Conservation (phyloP, 1,139 yeast genomes). For the Scheffersomyces stambukii region DNA sequence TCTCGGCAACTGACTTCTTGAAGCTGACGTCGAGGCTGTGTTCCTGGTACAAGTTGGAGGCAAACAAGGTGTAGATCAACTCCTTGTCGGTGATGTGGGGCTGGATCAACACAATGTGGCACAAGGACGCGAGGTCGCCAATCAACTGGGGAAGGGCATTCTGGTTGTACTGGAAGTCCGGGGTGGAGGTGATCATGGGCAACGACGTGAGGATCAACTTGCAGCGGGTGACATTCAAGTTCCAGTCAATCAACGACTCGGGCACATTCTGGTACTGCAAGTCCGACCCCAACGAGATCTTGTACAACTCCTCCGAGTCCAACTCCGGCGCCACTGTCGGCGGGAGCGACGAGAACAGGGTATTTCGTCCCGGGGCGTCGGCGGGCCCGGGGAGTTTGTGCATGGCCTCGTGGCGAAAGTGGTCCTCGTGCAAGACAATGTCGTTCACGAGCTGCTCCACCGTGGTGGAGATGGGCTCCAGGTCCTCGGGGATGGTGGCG, state of each 20-base stretch:
- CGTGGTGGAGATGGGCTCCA: constrained; percentile 40
- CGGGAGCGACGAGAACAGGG: no score
- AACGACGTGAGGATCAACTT: constrained; percentile 36
- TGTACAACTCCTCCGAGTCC: constrained; percentile 28
- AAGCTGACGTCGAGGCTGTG: constrained; percentile 43
- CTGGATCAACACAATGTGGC: constrained; percentile 39
- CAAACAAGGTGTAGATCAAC: constrained; percentile 36
- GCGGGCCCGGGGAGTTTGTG: constrained; percentile 1
- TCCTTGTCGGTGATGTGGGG: constrained; percentile 43
- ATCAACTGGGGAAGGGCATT: constrained; percentile 38
- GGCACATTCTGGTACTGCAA: constrained; percentile 38
- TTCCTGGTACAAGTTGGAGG: constrained; percentile 44
- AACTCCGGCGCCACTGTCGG: constrained; percentile 8
- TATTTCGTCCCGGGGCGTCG: no score
- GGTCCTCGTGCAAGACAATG: constrained; percentile 37
- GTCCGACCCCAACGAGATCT: constrained; percentile 40
- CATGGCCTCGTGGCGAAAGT: constrained; percentile 12
- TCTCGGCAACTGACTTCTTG: constrained; percentile 48
- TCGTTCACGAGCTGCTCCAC: constrained; percentile 46
- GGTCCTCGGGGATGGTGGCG: constrained; percentile 47
- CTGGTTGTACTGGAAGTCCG: constrained; percentile 31
- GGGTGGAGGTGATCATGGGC: constrained; percentile 37
- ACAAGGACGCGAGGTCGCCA: constrained; percentile 40
- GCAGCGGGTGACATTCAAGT: constrained; percentile 44
- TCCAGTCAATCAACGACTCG: constrained; percentile 45